These are phyloP conservation scores for Nannochloris sp. DNA, from an alignment of 139 green algal genomes.

Conservation along the genomic window DNA sequence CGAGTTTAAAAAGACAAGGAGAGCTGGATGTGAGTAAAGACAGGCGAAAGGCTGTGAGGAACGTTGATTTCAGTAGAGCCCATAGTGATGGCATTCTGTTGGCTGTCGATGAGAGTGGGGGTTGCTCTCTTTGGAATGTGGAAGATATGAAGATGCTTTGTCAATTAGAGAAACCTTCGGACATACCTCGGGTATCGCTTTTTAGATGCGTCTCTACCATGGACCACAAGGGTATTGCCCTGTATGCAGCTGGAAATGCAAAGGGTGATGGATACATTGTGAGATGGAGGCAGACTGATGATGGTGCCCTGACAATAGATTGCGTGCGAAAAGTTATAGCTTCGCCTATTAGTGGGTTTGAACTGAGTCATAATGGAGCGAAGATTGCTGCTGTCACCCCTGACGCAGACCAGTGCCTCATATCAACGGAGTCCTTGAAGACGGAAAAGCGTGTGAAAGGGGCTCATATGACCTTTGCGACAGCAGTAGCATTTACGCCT, in stretches of 20 bases:
- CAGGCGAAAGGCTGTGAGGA: conserved; percentile 22
- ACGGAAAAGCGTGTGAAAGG: conserved; percentile 10
- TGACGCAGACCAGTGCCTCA: conserved; percentile 21
- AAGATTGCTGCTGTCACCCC: conserved; percentile 26
- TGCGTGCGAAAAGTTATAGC: conserved; percentile 3
- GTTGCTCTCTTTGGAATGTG: conserved; percentile 18
- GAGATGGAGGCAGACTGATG: conserved; percentile 26
- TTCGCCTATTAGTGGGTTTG: conserved; percentile 30
- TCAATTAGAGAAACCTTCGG: conserved; percentile 14
- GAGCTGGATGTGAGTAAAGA: conserved; percentile 10
- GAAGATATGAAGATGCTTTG: conserved; percentile 11
- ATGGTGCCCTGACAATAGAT: conserved; percentile 18
- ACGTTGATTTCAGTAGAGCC: conserved; percentile 12
- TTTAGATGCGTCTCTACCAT: conserved; percentile 20
- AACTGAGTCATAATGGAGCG: conserved; percentile 11
- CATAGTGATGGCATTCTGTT: conserved; percentile 27
- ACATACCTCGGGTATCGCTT: conserved; percentile 24
- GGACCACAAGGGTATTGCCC: conserved; percentile 12
- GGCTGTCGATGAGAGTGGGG: conserved; percentile 19
- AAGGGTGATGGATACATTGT: conserved; percentile 20
- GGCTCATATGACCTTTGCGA: conserved; percentile 53
- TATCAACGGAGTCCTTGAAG: conserved; percentile 18
- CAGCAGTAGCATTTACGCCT: conserved; percentile 29
- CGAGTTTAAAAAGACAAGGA: conserved; percentile 5
- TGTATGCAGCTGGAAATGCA: conserved; percentile 19